These are phyloP conservation scores for Trifolium pratense DNA, from an alignment of 306 rosid genomes.

Conservation along the genomic window DNA sequence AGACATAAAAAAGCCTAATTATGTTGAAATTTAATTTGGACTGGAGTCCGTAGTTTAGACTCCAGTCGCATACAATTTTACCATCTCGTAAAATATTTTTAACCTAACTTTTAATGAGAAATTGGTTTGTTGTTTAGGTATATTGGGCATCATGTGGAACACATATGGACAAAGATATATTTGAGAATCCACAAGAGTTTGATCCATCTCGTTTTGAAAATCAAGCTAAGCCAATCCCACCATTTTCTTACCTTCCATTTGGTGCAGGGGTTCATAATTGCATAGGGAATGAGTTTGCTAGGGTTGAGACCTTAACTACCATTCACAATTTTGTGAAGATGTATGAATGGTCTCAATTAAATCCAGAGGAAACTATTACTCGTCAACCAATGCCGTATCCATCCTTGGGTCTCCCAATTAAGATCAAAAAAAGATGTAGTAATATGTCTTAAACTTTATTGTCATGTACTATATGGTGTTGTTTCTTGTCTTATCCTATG, in stretches of 20 bases:
- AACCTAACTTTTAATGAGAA: slow-evolving; percentile 11
- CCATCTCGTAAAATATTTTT: not conserved
- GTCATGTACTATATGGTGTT: not conserved
- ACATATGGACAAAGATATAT: slow-evolving; percentile 49
- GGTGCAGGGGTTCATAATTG: slow-evolving; percentile 56
- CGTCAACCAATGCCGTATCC: slow-evolving; percentile 62
- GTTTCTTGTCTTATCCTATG: not conserved
- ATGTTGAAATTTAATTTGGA: not conserved
- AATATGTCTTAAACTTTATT: slow-evolving; percentile 27
- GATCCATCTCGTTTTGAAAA: slow-evolving; percentile 59
- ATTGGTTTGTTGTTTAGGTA: slow-evolving; percentile 40
- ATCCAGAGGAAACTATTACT: slow-evolving; percentile 49
- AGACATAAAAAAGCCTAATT: not conserved
- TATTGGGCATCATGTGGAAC: slow-evolving; percentile 55
- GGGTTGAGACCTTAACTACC: slow-evolving; percentile 53
- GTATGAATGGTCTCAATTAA: slow-evolving; percentile 55
- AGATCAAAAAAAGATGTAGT: slow-evolving; percentile 48
- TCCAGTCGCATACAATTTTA: not conserved
- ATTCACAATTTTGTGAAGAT: slow-evolving; percentile 54
- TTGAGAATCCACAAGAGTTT: slow-evolving; percentile 50
- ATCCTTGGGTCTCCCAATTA: slow-evolving; percentile 56
- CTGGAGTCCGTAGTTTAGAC: not conserved
- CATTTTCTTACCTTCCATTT: slow-evolving; percentile 57
- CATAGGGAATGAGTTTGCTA: slow-evolving; percentile 62
- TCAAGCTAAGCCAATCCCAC: slow-evolving; percentile 53